Base-by-base conservation (phyloP, 306 rosid species). In the Gastrolobium villosum region DNA sequence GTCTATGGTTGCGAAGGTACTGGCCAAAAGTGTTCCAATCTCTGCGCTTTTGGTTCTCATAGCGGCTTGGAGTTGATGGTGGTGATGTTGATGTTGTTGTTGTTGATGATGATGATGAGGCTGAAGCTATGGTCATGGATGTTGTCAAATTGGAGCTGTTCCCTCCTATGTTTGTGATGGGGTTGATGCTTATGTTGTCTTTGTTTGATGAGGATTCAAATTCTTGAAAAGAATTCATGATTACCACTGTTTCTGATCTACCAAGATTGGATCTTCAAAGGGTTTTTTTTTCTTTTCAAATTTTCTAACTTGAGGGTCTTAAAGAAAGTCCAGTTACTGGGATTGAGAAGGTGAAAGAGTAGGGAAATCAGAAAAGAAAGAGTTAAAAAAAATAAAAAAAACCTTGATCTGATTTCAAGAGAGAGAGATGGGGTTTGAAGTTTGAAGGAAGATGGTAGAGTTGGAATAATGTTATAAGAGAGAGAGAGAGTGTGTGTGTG, bases 11-110 rank as follows among this genome's bases (percentile, higher is more conserved):
- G 10, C 92, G 66, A 3, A 87, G 88, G 87, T 91, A 91, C 77
- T 89, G 96, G 0, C 93, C 89, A 14, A 90, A 90, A 2, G 93
- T 90, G 88, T 90, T 90, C 96, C 96, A 90, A 62, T 90, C 96
- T 6, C 93, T 39, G 4, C 93, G 75, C 77, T 91, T 91, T 59
- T 91, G 93, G 79, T 91, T 91, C 76, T 91, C 96, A 2, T 91
- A 89, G 61, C 96, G 87, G 44, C 96, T 91, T 4, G 88, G 65
- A 2, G 87, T 65, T 0, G 87, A 15, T 0, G 86, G 30, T 7
- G 87, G 32, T 0, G 84, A 26, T 37, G 87, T 10, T 0, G 86
- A 6, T 4, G 86, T 10, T 3, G 79, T 7, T 7, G 87, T 13
- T 7, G 85, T 1, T 31, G 76, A 3, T 1, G 80, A 1, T 2